Base-by-base conservation (phyloP, 179 eudicot species). In the Silene coronaria region DNA sequence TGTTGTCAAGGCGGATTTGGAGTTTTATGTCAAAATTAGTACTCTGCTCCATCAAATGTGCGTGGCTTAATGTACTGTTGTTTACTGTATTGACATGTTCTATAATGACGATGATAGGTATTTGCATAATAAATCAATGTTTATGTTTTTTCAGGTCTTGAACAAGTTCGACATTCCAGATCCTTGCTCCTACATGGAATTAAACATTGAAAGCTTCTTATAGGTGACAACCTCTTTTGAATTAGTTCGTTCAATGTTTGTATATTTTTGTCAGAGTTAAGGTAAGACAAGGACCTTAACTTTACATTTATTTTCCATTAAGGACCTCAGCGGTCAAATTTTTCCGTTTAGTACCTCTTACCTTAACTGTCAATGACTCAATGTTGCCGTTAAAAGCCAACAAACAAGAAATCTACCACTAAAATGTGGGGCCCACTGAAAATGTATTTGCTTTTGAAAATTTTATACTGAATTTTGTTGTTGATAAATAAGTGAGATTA, bases 171-270 rank as follows among this genome's bases (percentile, higher is more conserved):
- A 83, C 78, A 90, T 92, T 45, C 82, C 93, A 63, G 91, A 89
- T 79, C 91, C 93, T 32, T 92, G 97, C 73, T 89, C 93, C 65
- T 90, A 83, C 22, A 79, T 90, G 83, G 96, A 92, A 82, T 82
- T 92, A 28, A 80, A 85, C 82, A 65, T 90, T 10, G 90, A 92
- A 81, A 78, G 82, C 71, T 80, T 90, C 71, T 73, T 90, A 71
- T 88, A 83, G 81, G 70, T 69, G 70, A 22, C 19, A 45, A 5
- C 32, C 59, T 66, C 30, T 19, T n/a, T 17, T 72, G 12, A 67
- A 55, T 16, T 23, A 12, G 72, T 63, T 22, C 19, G 61, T 55
- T 46, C 48, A 38, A 26, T 19, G 19, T 74, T 34, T 26, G 19
- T 2, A 6, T 12, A 14, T 46, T 10, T 17, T 22, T 6, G 13